phyloP scores from a whole-genome alignment of 352 stramenopile species.

The Phytopythium helicoides region DNA sequence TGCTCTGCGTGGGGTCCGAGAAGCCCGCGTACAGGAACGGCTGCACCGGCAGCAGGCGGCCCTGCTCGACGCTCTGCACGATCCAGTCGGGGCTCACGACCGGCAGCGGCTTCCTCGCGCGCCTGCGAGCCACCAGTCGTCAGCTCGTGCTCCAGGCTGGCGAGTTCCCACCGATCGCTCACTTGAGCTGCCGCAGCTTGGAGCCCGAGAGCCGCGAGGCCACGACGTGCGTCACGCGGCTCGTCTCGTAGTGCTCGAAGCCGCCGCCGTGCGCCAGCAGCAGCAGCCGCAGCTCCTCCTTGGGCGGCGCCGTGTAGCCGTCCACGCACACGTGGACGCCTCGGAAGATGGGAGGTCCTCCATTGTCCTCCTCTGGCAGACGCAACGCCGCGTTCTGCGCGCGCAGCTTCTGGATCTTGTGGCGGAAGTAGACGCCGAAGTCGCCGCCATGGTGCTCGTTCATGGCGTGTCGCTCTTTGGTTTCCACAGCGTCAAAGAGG shows the following conservation, averaged over 20 bases:
- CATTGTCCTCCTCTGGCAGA: too few species aligned
- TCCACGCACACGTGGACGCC: conserved; percentile 87
- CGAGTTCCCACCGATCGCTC: too few species aligned
- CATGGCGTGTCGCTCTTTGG: conserved; percentile 39
- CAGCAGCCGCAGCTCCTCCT: conserved; percentile 81
- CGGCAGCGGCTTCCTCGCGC: conserved; percentile 49
- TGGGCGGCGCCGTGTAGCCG: conserved; percentile 80
- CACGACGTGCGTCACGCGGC: conserved; percentile 85
- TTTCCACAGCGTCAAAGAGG: too few species aligned
- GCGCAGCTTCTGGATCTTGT: conserved; percentile 91
- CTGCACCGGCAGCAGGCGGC: conserved; percentile 64
- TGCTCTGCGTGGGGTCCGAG: conserved; percentile 61
- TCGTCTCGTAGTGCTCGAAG: conserved; percentile 89
- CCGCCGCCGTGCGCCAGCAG: conserved; percentile 77
- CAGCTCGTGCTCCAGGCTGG: too few species aligned
- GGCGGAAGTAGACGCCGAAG: conserved; percentile 89
- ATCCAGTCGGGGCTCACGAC: conserved; percentile 93
- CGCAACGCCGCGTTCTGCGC: conserved; percentile 62
- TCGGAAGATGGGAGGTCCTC: too few species aligned
- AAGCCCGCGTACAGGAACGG: conserved; percentile 88
- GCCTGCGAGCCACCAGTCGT: conserved; percentile 27
- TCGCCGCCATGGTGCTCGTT: conserved; percentile 86
- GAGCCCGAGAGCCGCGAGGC: conserved; percentile 79
- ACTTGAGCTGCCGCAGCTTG: conserved; percentile 87
- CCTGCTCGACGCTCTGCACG: conserved; percentile 79